Percentiles rank a stretch among this genome's conserved stretches.
Conservation (phyloP, 2,329 filamentous ascomycete genomes). For the Cryphonectria japonica region DNA sequence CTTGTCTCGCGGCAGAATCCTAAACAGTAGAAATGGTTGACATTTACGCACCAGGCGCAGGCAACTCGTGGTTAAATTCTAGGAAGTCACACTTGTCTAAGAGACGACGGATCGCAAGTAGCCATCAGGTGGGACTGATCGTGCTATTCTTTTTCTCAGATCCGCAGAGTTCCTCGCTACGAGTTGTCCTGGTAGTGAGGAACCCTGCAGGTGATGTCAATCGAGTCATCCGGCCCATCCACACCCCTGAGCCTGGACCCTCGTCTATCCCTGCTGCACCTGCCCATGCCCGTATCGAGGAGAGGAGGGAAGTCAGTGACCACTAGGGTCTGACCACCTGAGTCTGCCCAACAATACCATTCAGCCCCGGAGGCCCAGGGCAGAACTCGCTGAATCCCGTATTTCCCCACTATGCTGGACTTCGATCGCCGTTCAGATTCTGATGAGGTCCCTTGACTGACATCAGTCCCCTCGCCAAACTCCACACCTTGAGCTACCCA, state of each 20-base stretch:
- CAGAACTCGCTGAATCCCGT: not conserved
- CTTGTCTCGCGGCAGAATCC: not conserved
- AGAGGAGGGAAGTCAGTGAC: not conserved
- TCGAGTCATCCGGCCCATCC: slow-evolving; percentile 20
- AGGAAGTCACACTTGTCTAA: slow-evolving; percentile 20
- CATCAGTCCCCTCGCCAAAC: slow-evolving; percentile 1
- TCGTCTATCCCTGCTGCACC: slow-evolving; percentile 17
- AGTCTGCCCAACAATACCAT: not conserved
- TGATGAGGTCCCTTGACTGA: slow-evolving; percentile 13
- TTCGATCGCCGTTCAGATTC: slow-evolving; percentile 2
- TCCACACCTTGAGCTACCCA: slow-evolving; percentile 9
- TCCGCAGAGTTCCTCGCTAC: not conserved
- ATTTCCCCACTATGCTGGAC: not conserved
- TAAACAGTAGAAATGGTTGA: not conserved
- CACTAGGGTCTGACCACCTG: slow-evolving; percentile 6
- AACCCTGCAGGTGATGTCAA: slow-evolving; percentile 18
- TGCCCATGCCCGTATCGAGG: not conserved
- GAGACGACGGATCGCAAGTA: not conserved
- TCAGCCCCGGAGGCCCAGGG: not conserved
- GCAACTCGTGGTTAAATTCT: not conserved
- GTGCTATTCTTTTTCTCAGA: not conserved
- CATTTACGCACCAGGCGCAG: not conserved
- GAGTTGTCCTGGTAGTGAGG: not conserved
- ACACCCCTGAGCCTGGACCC: not conserved
- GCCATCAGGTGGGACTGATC: not conserved